Conservation (phyloP, 306 rosid species). For the Sindora glabra region DNA sequence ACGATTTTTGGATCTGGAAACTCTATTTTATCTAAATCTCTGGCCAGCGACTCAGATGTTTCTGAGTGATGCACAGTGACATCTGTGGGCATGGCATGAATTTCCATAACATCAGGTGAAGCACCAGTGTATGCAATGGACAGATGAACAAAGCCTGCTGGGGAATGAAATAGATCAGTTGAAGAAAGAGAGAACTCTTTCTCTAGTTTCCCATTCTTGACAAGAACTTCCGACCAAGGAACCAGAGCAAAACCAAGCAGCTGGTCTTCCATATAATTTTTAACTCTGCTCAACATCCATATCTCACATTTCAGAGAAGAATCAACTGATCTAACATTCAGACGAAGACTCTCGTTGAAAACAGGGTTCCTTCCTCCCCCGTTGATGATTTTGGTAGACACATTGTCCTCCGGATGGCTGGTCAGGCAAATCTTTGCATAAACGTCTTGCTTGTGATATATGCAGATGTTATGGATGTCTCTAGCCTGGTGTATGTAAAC, state of each 20-base stretch:
- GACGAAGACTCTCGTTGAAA: slow-evolving; percentile 61
- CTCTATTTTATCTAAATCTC: slow-evolving; percentile 71
- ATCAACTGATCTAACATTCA: slow-evolving; percentile 47
- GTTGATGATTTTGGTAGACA: slow-evolving; percentile 76
- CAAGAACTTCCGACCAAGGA: slow-evolving; percentile 65
- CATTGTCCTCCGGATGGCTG: slow-evolving; percentile 45
- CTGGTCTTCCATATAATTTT: slow-evolving; percentile 96
- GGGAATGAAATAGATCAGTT: slow-evolving; percentile 86
- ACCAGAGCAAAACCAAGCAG: slow-evolving; percentile 86
- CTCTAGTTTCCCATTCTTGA: slow-evolving; percentile 60
- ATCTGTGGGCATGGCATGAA: slow-evolving; percentile 17
- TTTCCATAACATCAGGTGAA: slow-evolving; percentile 61
- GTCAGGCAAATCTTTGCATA: slow-evolving; percentile 79
- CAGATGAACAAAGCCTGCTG: slow-evolving; percentile 73
- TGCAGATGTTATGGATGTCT: slow-evolving; percentile 92
- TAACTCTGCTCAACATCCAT: slow-evolving; percentile 96
- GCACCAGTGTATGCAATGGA: slow-evolving; percentile 61
- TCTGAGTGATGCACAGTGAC: slow-evolving; percentile 36
- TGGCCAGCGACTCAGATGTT: slow-evolving; percentile 27
- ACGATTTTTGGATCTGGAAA: slow-evolving; percentile 79
- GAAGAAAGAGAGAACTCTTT: slow-evolving; percentile 92
- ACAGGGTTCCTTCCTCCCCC: slow-evolving; percentile 97
- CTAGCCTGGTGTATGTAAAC: slow-evolving; percentile 80
- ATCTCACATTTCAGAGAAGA: slow-evolving; percentile 80
- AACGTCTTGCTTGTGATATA: slow-evolving; percentile 97